Conservation (phyloP, 345 rosid genomes). For the Lenwebbia sp. region DNA sequence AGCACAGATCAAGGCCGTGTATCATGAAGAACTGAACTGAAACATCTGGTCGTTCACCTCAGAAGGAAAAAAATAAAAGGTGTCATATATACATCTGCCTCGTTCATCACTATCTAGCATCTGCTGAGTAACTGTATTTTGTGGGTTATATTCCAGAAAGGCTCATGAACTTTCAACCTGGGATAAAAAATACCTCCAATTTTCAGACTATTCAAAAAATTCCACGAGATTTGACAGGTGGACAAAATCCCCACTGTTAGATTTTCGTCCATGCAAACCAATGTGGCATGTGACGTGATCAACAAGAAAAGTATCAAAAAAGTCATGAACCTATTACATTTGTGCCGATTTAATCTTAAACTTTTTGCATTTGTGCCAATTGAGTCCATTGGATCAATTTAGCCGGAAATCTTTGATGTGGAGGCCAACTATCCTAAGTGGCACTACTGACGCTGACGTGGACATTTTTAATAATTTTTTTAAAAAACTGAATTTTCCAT, state of each 20-base stretch:
- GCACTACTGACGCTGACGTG: too few species aligned
- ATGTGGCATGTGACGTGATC: not conserved
- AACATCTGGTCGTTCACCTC: not conserved
- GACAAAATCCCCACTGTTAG: not conserved
- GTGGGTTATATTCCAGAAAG: not conserved
- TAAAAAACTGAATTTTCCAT: too few species aligned
- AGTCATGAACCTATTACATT: too few species aligned
- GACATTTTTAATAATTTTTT: too few species aligned
- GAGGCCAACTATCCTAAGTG: too few species aligned
- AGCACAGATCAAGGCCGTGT: not conserved
- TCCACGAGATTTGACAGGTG: not conserved
- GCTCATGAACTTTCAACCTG: not conserved
- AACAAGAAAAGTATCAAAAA: not conserved
- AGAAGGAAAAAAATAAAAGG: not conserved
- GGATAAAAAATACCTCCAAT: not conserved
- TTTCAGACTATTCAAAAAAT: not conserved
- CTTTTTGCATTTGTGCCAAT: too few species aligned
- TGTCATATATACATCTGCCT: not conserved
- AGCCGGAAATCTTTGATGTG: too few species aligned
- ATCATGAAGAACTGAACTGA: not conserved
- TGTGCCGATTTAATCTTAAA: too few species aligned
- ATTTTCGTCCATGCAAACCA: not conserved
- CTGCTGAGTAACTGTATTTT: not conserved
- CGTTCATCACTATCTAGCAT: not conserved
- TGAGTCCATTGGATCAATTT: too few species aligned